Evolutionary conservation across 192 early-diverging fungal genomes (phyloP), one percentile per base, ranked within the genome.

Genomic region (Entrophospora sp.): DNA sequence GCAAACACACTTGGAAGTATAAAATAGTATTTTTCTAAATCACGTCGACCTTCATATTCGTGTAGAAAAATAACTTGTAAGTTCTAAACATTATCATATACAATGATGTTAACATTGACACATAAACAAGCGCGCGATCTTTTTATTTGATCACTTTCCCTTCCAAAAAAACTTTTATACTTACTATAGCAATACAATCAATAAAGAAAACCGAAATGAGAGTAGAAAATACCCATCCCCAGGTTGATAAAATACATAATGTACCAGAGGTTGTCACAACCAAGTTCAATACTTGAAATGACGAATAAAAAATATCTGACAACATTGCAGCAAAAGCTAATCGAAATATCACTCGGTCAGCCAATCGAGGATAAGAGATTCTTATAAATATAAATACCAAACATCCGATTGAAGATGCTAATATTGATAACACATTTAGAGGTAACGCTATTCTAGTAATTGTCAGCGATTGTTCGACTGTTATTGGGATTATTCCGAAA

Each of bases 131-230:
- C 14, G 38, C 38, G 38, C n/a, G n/a, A n/a, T 9, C 14, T 40
- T 6, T 9, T 40, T 40, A 40, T 9, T 40, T 40, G 14, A 40
- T 40, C 14, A 40, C 6, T 51, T 5, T n/a, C 14, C 24, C 10
- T 10, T n/a, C 14, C 14, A 40, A 14, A 40, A 14, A 14, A 40
- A 40, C 6, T 40, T 9, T 9, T 40, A 40, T 4, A 25, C 49
- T 52, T 52, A 52, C 49, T n/a, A 52, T 52, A 27, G 49, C 49
- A 5, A 52, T 52, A 3, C 49, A 52, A 52, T n/a, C n/a, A n/a
- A n/a, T n/a, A n/a, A n/a, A n/a, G n/a, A n/a, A n/a, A n/a, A n/a
- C n/a, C n/a, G n/a, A 52, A 10, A 25, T n/a, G 1, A 52, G 24
- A 52, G 20, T 22, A 4, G 24, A 4, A 20, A 52, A 52, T 27